Evolutionary conservation across 2,329 filamentous ascomycete species (phyloP).

Genomic region (Botrytis elliptica): DNA sequence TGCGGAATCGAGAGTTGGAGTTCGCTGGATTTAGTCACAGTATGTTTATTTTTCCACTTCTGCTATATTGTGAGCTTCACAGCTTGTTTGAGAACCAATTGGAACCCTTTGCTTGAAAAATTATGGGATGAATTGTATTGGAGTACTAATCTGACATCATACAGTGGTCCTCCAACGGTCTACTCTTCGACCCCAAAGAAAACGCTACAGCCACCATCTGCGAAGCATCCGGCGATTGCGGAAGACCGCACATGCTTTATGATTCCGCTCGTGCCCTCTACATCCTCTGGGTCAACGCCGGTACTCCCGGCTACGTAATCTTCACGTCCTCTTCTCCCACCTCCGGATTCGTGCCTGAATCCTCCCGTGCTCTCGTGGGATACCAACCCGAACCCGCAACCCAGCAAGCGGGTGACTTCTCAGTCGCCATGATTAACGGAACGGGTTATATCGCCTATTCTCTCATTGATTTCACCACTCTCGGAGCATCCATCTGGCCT

Average conservation of each 20-base stretch:
- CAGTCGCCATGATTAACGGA: conserved; percentile 23
- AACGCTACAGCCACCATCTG: not conserved
- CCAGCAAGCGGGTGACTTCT: conserved; percentile 4
- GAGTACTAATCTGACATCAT: not conserved
- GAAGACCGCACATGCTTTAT: conserved; percentile 14
- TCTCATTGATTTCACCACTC: conserved; percentile 30
- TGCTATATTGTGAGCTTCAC: not conserved
- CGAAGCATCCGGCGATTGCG: not conserved
- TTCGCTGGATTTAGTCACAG: conserved; percentile 9
- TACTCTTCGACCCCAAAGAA: conserved; percentile 11
- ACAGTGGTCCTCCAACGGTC: conserved; percentile 17
- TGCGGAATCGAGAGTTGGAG: conserved; percentile 29
- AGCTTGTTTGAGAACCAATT: not conserved
- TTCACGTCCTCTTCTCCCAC: conserved; percentile 4
- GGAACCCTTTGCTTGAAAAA: not conserved
- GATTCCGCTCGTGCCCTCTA: not conserved
- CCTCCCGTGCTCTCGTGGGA: conserved; percentile 1
- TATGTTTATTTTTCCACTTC: conserved; percentile 7
- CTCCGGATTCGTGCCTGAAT: not conserved
- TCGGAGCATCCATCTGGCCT: conserved; percentile 32
- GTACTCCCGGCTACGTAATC: not conserved
- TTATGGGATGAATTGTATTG: not conserved
- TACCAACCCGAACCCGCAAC: not conserved
- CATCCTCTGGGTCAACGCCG: conserved; percentile 14
- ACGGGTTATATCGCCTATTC: conserved; percentile 31